Evolutionary conservation across 2,329 filamentous ascomycete genomes (phyloP), one percentile per base, ranked within the genome.

Genomic region (Neofusicoccum cordaticola): DNA sequence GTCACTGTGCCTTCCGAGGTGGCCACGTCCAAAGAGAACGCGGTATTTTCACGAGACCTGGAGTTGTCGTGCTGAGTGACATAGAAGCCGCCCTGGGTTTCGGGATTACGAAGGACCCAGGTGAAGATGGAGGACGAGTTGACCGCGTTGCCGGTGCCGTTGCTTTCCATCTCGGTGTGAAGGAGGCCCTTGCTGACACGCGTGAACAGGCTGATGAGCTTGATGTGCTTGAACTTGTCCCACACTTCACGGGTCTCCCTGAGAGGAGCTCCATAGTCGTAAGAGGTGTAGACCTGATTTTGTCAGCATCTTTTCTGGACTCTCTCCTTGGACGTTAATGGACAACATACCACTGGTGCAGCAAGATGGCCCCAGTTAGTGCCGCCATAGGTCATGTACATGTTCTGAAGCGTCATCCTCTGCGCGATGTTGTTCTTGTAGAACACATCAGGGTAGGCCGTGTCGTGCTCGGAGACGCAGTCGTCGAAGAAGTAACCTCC

Each of bases 331-430:
- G 5, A 31, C 1, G 27, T 5, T 5, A 31, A 31, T 7, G 27
- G 27, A 31, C 6, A 7, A 31, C 27, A 31, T 31, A 31, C 27
- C 0, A 85, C 82, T 0, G 86, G 85, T 3, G 82, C 81, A 12
- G 85, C 83, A 35, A 87, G 75, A 53, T 82, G 83, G 4, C 86
- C 86, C 86, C 85, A 88, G 67, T 85, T 88, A 0, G 87, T 89
- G 2, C 87, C 87, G 3, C 87, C 87, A 61, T 83, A 89, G 60
- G 87, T 75, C 86, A 89, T 89, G 71, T 89, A 89, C 1, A 89
- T 73, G 35, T 82, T 87, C 63, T 88, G 81, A 0, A 84, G 85
- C 0, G 85, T 86, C 3, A 88, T 81, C 0, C 84, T 79, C 68
- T 89, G 84, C 31, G 81, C 84, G 31, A 89, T 83, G 62, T 88